These are phyloP conservation scores for Basipetospora chlamydospora DNA, from an alignment of 2,329 filamentous ascomycete species.

Conservation along the genomic window DNA sequence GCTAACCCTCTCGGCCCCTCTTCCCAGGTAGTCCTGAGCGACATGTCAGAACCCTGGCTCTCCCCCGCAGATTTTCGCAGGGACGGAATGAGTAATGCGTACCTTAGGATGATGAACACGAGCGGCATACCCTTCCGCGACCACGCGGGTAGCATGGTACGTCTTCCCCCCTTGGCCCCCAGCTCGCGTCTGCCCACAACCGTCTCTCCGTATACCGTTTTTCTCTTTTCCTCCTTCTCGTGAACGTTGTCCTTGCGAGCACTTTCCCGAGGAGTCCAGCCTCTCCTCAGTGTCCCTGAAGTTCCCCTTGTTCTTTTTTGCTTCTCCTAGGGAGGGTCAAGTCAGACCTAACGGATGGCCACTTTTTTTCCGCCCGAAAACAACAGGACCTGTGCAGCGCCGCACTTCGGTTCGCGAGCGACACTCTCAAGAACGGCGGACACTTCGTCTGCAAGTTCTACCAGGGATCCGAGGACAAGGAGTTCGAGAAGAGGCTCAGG, in stretches of 20 bases:
- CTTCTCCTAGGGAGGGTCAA: no score
- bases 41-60: slow-evolving; percentile 97
- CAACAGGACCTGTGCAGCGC: slow-evolving; percentile 69
- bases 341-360: no score
- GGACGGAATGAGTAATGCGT: slow-evolving; percentile 88
- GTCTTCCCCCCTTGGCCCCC: slow-evolving; percentile 14
- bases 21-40: slow-evolving; percentile 69
- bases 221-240: not conserved
- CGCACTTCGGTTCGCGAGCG: slow-evolving; percentile 70
- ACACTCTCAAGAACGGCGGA: slow-evolving; percentile 68
- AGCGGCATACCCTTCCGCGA: slow-evolving; percentile 77
- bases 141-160: slow-evolving; percentile 87
- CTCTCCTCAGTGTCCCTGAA: not conserved
- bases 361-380: no score
- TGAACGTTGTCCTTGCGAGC: no score
- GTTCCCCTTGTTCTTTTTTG: no score
- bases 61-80: slow-evolving; percentile 65
- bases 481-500: slow-evolving; percentile 58
- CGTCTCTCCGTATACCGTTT: not conserved
- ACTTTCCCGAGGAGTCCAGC: not conserved
- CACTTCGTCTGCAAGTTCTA: slow-evolving; percentile 98
- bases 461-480: slow-evolving; percentile 74
- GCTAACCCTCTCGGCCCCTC: no score
- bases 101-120: slow-evolving; percentile 98
- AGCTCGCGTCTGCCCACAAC: slow-evolving; percentile 4